phyloP scores from a whole-genome alignment of 768 basidiomycete genomes.

The Panus rudis region DNA sequence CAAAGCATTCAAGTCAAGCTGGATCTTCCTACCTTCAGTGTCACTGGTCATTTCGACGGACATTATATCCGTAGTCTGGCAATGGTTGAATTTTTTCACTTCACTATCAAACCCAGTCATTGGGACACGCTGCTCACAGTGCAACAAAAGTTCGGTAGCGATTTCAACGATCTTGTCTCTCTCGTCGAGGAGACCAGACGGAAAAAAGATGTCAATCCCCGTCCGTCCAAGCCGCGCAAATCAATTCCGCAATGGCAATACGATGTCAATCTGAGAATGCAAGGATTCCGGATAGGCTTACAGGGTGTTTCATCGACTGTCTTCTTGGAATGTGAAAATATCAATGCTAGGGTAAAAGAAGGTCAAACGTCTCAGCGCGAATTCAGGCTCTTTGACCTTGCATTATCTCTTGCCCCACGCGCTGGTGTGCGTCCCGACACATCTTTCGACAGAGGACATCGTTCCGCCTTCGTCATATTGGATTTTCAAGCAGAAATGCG shows the following conservation, averaged over 20 bases:
- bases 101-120: conserved; percentile 73
- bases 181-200: conserved; percentile 57
- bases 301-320: conserved; percentile 68
- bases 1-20: conserved; percentile 51
- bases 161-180: conserved; percentile 73
- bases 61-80: conserved; percentile 44
- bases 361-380: too few relatives aligned
- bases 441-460: conserved; percentile 50
- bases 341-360: conserved; percentile 55
- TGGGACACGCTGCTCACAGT: conserved; percentile 80
- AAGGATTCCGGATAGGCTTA: conserved; percentile 75
- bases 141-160: conserved; percentile 85
- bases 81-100: conserved; percentile 60
- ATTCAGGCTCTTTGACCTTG: conserved; percentile 57
- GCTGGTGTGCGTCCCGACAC: conserved; percentile 28
- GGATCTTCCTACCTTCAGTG: conserved; percentile 55
- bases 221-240: conserved; percentile 17
- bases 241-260: conserved; percentile 19
- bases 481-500: conserved; percentile 46
- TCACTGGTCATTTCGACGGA: conserved; percentile 53
- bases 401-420: conserved; percentile 75
- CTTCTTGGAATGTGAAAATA: conserved; percentile 68
- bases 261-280: conserved; percentile 54
- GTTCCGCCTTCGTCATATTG: conserved; percentile 79
- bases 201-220: conserved; percentile 10